Evolutionary conservation across 2,329 filamentous ascomycete genomes (phyloP).

Genomic region (Fusarium setosum): DNA sequence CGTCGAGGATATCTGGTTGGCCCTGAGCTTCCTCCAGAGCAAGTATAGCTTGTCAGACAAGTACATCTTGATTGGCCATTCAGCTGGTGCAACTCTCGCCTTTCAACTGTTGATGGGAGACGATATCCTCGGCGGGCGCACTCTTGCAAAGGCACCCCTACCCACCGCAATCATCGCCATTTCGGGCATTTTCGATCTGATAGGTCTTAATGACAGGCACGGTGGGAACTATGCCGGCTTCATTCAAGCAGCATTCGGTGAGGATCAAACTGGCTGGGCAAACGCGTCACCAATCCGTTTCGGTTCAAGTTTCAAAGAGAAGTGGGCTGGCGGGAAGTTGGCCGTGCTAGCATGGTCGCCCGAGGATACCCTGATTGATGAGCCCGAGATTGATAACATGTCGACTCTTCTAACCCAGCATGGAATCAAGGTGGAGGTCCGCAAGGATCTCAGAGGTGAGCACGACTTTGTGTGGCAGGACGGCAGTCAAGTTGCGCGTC

Average conservation of each 20-base stretch:
- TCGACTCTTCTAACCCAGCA: conserved; percentile 55
- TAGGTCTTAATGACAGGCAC: conserved; percentile 61
- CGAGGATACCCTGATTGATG: conserved; percentile 63
- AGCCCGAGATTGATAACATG: conserved; percentile 70
- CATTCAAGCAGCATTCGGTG: conserved; percentile 70
- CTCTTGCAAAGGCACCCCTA: conserved; percentile 45
- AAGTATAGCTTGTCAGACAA: conserved; percentile 57
- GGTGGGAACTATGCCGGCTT: conserved; percentile 66
- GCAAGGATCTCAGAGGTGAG: conserved; percentile 62
- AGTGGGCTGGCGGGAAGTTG: conserved; percentile 49
- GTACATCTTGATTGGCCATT: conserved; percentile 72
- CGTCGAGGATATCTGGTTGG: conserved; percentile 65
- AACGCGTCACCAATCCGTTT: conserved; percentile 64
- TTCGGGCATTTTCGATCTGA: conserved; percentile 75
- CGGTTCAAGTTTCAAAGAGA: conserved; percentile 53
- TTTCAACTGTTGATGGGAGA: conserved; percentile 68
- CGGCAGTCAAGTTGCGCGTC: conserved; percentile 65
- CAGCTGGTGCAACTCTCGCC: conserved; percentile 71
- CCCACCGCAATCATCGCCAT: conserved; percentile 69
- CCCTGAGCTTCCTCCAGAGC: conserved; percentile 59
- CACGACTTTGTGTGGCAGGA: conserved; percentile 75
- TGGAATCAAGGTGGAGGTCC: conserved; percentile 46
- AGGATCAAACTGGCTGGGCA: conserved; percentile 61
- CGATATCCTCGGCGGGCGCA: conserved; percentile 38
- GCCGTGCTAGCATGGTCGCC: conserved; percentile 58